Conservation (phyloP, 2,329 filamentous ascomycete species). For the Drechslerella coelobrocha region DNA sequence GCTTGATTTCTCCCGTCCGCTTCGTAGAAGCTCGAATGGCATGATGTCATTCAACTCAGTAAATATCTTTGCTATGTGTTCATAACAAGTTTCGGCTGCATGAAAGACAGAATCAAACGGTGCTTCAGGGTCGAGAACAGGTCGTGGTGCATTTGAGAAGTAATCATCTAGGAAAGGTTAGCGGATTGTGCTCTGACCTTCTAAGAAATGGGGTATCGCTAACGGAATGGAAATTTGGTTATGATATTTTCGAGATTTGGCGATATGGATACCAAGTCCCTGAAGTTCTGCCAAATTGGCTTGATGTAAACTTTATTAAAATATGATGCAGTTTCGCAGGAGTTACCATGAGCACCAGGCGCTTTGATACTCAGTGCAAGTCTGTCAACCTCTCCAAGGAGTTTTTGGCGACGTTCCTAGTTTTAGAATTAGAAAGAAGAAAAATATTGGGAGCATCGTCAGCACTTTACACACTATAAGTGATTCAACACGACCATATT, state of each 20-base stretch:
- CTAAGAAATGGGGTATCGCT: constrained; percentile 5
- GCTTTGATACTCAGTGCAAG: constrained; percentile 84
- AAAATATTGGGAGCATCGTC: not conserved
- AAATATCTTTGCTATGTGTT: constrained; percentile 88
- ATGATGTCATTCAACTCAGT: constrained; percentile 89
- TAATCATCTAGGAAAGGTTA: constrained; percentile 65
- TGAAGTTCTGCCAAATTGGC: constrained; percentile 87
- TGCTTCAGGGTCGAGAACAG: constrained; percentile 74
- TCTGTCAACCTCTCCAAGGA: constrained; percentile 82
- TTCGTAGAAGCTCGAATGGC: constrained; percentile 91
- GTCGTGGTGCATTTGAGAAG: constrained; percentile 85
- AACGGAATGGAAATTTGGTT: constrained; percentile 35
- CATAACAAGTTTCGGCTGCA: constrained; percentile 81
- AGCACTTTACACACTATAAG: constrained; percentile 66
- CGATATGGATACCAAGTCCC: constrained; percentile 62
- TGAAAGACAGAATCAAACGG: constrained; percentile 74
- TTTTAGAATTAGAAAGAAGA: constrained; percentile 15
- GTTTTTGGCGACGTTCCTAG: constrained; percentile 75
- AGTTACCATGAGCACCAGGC: constrained; percentile 92
- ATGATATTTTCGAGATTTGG: constrained; percentile 59
- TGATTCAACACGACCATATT: constrained; percentile 90
- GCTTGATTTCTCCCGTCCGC: constrained; percentile 90
- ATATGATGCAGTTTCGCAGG: constrained; percentile 95
- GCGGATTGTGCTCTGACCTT: constrained; percentile 3
- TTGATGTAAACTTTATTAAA: constrained; percentile 92